phyloP scores from a whole-genome alignment of 495 filamentous ascomycete species.

The Sordaria brevicollis region DNA sequence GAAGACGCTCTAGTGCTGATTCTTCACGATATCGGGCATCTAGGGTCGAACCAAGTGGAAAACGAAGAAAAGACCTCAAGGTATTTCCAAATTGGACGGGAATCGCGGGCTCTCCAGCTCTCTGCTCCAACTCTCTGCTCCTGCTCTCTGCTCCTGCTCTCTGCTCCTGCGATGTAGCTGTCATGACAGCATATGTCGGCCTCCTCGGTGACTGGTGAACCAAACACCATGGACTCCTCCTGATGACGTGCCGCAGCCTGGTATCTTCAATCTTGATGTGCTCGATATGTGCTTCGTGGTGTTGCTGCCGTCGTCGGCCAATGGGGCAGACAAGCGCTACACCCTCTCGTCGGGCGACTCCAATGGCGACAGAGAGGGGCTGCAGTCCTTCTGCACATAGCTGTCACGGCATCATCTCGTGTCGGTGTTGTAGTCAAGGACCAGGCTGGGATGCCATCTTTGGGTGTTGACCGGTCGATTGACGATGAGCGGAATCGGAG shows the following conservation, averaged over 20 bases:
- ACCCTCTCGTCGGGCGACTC: background rate
- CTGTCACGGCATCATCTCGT: background rate
- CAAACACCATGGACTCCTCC: background rate
- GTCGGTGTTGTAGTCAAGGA: background rate
- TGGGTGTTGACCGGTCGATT: background rate
- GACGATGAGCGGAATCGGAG: background rate
- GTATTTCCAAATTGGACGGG: background rate
- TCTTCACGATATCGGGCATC: background rate
- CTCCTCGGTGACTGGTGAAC: background rate
- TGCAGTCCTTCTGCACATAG: background rate
- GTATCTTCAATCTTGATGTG: background rate
- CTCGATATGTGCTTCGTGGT: background rate
- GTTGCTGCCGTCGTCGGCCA: background rate
- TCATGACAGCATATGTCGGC: background rate
- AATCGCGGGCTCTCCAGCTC: background rate
- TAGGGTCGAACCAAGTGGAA: background rate
- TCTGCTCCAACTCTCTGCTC: background rate
- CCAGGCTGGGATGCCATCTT: background rate
- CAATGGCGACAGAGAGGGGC: background rate
- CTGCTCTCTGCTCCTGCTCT: background rate
- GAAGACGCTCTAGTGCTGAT: background rate
- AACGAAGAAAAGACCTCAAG: background rate
- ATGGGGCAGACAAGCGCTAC: background rate
- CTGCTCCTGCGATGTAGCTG: background rate
- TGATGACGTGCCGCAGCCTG: background rate